A percentile compares a stretch with the other conserved stretches of the same genome.
Evolutionary conservation across 495 filamentous ascomycete genomes (phyloP).

Genomic region (Xylaria scruposa): DNA sequence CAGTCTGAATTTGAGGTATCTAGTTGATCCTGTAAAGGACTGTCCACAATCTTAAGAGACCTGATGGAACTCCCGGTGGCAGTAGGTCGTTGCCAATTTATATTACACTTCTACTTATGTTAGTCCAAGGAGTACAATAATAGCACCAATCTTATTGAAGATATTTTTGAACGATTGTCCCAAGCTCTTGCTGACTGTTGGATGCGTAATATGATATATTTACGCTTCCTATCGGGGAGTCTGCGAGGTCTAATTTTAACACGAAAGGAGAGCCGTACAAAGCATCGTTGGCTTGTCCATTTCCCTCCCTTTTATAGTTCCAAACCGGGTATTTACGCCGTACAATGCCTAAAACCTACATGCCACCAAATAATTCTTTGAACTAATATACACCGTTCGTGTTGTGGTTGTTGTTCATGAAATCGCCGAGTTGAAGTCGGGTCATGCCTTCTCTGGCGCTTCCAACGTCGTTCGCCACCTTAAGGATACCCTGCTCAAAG

Average conservation of each 20-base stretch:
- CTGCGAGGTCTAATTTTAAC: background rate
- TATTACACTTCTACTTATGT: background rate
- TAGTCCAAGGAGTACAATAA: background rate
- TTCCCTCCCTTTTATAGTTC: background rate
- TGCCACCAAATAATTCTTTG: conserved; percentile 10
- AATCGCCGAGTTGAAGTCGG: conserved; percentile 66
- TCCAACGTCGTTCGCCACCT: conserved; percentile 75
- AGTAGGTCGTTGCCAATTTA: background rate
- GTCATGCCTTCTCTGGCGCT: conserved; percentile 72
- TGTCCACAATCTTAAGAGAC: background rate
- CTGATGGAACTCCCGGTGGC: background rate
- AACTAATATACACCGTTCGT: conserved; percentile 39
- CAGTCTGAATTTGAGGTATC: background rate
- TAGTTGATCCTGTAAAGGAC: background rate
- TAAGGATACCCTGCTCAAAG: conserved; percentile 79
- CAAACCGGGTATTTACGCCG: conserved; percentile 28
- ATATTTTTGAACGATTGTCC: background rate
- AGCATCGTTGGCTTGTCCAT: background rate
- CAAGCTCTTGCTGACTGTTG: background rate
- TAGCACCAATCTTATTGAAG: background rate
- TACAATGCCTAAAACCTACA: conserved; percentile 4
- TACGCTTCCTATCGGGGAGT: background rate
- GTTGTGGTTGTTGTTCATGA: conserved; percentile 42
- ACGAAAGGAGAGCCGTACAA: background rate
- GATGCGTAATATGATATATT: background rate